A percentile compares a stretch with the other conserved stretches of the same genome.
phyloP scores from a whole-genome alignment of 768 basidiomycete species.

The Macrolepiota dolichaula region DNA sequence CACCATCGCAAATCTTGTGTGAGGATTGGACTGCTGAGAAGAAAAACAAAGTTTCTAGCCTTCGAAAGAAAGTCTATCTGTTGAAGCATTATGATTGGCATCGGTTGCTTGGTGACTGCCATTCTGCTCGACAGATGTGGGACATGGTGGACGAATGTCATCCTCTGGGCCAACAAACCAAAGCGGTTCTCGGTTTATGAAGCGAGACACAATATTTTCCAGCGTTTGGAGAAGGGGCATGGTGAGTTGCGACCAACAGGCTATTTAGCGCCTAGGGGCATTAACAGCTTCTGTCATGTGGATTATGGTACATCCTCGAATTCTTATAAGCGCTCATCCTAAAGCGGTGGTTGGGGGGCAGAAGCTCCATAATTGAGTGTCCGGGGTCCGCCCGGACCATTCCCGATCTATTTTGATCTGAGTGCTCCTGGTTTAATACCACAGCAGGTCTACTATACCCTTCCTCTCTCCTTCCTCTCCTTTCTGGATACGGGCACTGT shows the following conservation, averaged over 20 bases:
- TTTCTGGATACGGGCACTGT: background rate
- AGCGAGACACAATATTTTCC: background rate
- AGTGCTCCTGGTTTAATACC: background rate
- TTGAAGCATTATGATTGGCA: too few relatives aligned
- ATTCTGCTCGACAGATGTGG: too few relatives aligned
- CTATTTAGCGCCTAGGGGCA: background rate
- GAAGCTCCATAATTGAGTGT: background rate
- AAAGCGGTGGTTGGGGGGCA: background rate
- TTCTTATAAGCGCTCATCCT: too few relatives aligned
- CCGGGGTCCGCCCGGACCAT: background rate
- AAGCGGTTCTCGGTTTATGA: background rate
- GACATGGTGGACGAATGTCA: background rate
- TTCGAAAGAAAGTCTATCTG: too few relatives aligned
- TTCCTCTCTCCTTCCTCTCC: background rate
- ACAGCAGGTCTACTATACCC: background rate
- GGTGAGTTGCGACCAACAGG: background rate
- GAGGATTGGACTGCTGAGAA: too few relatives aligned
- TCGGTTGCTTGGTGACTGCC: too few relatives aligned
- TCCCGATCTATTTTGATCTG: background rate
- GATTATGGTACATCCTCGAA: too few relatives aligned
- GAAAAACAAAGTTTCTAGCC: too few relatives aligned
- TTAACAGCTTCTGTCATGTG: too few relatives aligned
- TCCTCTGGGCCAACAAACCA: background rate
- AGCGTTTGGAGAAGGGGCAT: background rate
- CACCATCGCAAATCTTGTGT: too few relatives aligned